Percentiles rank a stretch among this genome's conserved stretches.
These are phyloP conservation scores for Mortierella sp. DNA, from an alignment of 371 early-diverging fungal genomes.

Conservation along the genomic window DNA sequence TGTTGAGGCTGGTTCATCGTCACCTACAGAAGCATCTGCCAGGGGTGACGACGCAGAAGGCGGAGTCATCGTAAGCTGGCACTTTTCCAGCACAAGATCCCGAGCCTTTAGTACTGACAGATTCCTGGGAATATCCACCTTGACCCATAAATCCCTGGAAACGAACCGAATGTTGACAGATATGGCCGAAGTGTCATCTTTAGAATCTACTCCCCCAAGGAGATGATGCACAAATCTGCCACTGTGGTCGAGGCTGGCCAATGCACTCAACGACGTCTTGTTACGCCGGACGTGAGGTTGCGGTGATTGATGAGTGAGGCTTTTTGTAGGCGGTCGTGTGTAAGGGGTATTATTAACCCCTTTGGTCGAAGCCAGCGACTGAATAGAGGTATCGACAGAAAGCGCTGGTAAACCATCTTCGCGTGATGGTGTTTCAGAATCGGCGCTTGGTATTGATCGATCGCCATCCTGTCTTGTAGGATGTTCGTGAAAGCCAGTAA, in stretches of 20 bases:
- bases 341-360: constrained; percentile 9
- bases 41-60: constrained; percentile 27
- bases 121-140: constrained; percentile 37
- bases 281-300: constrained; percentile 19
- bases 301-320: constrained; percentile 12
- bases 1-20: constrained; percentile 1
- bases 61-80: constrained; percentile 22
- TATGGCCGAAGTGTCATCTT: constrained; percentile 18
- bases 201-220: constrained; percentile 12
- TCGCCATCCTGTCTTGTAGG: background rate
- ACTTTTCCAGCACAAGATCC: constrained; percentile 34
- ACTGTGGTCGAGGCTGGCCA: constrained; percentile 32
- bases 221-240: constrained; percentile 11
- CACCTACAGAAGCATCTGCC: constrained; percentile 10
- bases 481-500: constrained; percentile 15
- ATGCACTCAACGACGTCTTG: constrained; percentile 31
- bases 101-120: constrained; percentile 34
- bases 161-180: constrained; percentile 37
- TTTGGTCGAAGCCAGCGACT: background rate
- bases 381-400: constrained; percentile 5
- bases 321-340: constrained; percentile 21
- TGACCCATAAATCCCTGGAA: constrained; percentile 39
- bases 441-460: background rate
- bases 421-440: background rate
- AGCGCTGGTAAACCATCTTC: constrained; percentile 1